Percentiles rank a stretch among this genome's conserved stretches.
Evolutionary conservation across 2,329 filamentous ascomycete genomes (phyloP).

Genomic region (Chaetothyriales sp.): DNA sequence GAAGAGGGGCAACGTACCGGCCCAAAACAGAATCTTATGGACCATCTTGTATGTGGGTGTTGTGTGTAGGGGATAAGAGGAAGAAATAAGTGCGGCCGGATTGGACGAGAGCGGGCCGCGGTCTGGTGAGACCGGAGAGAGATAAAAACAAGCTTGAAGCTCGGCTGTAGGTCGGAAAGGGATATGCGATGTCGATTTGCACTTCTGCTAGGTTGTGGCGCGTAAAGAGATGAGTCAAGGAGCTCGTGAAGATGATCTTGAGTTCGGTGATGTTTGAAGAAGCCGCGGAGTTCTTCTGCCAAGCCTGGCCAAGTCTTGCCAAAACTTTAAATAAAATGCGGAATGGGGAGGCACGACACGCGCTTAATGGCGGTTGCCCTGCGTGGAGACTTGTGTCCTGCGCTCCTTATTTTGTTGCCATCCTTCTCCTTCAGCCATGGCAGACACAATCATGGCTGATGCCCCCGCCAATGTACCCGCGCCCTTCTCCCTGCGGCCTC

Average conservation of each 20-base stretch:
- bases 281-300: neutral
- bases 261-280: neutral
- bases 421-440: constrained; percentile 7
- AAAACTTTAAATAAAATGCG: no score
- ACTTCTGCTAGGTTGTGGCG: neutral
- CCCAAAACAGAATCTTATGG: constrained; percentile 39
- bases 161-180: neutral
- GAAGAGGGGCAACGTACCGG: constrained; percentile 32
- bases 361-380: no score
- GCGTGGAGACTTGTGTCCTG: no score
- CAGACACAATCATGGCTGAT: constrained; percentile 11
- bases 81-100: neutral
- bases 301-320: neutral
- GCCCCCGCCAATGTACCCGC: constrained; percentile 4
- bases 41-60: constrained; percentile 26
- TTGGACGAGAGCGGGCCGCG: neutral
- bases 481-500: constrained; percentile 20
- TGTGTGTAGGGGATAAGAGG: neutral
- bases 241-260: neutral
- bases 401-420: no score
- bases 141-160: neutral
- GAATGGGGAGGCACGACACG: no score
- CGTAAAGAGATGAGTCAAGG: neutral
- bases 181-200: neutral
- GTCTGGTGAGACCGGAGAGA: neutral